These are phyloP conservation scores for Voacanga thouarsii DNA, from an alignment of 257 asterid species.

Conservation along the genomic window DNA sequence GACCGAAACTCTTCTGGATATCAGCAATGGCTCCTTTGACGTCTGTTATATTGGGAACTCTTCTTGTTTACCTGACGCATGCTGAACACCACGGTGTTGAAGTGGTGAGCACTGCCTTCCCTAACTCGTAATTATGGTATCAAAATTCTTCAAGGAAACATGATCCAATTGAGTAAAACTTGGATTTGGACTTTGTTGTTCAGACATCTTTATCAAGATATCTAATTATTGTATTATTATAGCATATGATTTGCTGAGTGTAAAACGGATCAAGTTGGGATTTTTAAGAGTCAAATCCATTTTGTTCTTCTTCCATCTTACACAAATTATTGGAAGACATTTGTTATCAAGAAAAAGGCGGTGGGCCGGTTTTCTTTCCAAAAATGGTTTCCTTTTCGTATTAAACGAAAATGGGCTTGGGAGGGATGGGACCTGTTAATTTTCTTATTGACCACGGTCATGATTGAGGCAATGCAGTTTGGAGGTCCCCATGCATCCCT, in stretches of 20 bases:
- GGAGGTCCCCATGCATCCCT: neutral
- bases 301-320: neutral
- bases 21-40: conserved; percentile 93
- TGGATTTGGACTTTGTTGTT: neutral
- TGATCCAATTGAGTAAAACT: too few species aligned
- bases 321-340: neutral
- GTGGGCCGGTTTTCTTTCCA: conserved; percentile 6
- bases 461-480: too few species aligned
- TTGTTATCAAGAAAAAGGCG: neutral
- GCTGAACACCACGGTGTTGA: conserved; percentile 87
- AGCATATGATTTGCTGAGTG: neutral
- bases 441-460: neutral
- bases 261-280: neutral
- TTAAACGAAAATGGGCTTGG: neutral
- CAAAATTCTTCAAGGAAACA: neutral
- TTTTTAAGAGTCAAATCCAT: neutral
- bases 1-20: conserved; percentile 73
- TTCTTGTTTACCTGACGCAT: conserved; percentile 77
- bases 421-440: neutral
- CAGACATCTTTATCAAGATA: neutral
- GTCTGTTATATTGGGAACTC: conserved; percentile 72
- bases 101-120: conserved; percentile 51
- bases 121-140: neutral
- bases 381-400: neutral
- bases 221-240: neutral